phyloP scores from a whole-genome alignment of 1,139 yeast genomes.

The Kluyveromyces sp. region DNA sequence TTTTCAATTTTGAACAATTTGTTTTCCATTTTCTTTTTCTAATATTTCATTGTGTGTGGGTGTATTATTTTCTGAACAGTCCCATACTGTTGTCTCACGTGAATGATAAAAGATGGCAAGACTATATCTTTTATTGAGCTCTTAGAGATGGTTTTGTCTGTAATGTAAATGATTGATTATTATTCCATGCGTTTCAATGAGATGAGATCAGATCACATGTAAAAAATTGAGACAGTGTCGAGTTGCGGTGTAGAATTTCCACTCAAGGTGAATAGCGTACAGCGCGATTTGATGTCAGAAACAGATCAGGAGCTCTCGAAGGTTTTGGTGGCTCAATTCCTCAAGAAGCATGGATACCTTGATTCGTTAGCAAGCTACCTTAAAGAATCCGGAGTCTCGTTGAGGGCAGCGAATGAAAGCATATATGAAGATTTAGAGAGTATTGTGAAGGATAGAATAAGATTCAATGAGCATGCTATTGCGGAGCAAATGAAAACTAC shows the following conservation, averaged over 20 bases:
- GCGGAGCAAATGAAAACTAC: slow-evolving; percentile 9
- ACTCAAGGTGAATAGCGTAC: background rate
- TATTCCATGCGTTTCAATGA: background rate
- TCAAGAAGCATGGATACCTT: slow-evolving; percentile 38
- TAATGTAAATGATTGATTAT: too few species aligned
- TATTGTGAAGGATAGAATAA: slow-evolving; percentile 45
- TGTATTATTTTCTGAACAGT: too few species aligned
- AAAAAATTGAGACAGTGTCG: too few species aligned
- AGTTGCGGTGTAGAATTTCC: too few species aligned
- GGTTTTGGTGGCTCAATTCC: slow-evolving; percentile 47
- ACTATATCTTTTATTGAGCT: too few species aligned
- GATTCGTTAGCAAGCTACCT: slow-evolving; percentile 44
- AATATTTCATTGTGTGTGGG: too few species aligned
- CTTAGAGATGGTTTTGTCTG: too few species aligned
- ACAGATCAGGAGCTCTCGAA: slow-evolving; percentile 19
- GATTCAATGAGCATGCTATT: slow-evolving; percentile 28
- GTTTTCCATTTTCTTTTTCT: too few species aligned
- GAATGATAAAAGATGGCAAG: too few species aligned
- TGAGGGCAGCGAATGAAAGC: slow-evolving; percentile 10
- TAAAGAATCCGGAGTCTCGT: slow-evolving; percentile 38
- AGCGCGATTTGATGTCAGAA: background rate
- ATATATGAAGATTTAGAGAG: slow-evolving; percentile 41
- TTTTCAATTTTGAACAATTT: too few species aligned
- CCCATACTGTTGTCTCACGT: too few species aligned
- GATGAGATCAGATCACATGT: background rate